A percentile compares a stretch with the other conserved stretches of the same genome.
phyloP scores from a whole-genome alignment of 164 flowering plant species.

The Euptelea pleiosperma region DNA sequence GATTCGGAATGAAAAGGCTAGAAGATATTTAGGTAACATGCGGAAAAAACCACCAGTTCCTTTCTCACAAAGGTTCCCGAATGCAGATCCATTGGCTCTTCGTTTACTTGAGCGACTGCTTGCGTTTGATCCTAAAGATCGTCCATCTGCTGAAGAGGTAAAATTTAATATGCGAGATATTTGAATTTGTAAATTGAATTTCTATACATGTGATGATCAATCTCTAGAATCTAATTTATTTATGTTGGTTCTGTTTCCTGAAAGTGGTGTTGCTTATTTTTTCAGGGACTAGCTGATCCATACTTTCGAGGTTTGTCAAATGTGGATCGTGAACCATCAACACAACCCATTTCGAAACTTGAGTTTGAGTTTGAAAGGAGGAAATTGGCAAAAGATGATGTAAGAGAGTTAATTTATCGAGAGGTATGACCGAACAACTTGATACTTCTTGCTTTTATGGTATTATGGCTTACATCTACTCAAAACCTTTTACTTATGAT shows the following conservation, averaged over 20 bases:
- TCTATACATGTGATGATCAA: neutral
- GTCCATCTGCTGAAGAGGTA: conserved; percentile 92
- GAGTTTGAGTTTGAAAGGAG: conserved; percentile 95
- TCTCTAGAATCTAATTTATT: neutral
- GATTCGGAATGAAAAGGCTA: conserved; percentile 97
- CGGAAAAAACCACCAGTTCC: conserved; percentile 65
- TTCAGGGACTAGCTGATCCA: conserved; percentile 89
- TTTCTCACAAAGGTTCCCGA: conserved; percentile 66
- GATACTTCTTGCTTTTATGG: neutral
- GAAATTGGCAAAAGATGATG: conserved; percentile 75
- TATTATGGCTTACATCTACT: neutral
- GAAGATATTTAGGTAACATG: conserved; percentile 77
- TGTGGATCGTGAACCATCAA: conserved; percentile 72
- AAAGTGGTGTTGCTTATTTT: conserved; percentile 15
- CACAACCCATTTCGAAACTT: conserved; percentile 76
- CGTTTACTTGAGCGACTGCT: conserved; percentile 74
- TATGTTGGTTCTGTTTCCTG: conserved; percentile 11
- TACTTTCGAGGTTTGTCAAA: conserved; percentile 78
- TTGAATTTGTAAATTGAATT: neutral
- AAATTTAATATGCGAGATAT: conserved; percentile 14
- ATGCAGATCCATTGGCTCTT: conserved; percentile 80
- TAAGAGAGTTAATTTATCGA: conserved; percentile 83
- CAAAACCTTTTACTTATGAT: conserved; percentile 15
- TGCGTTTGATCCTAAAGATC: conserved; percentile 91
- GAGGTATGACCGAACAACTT: conserved; percentile 52